These are phyloP conservation scores for Arctium lappa DNA, from an alignment of 129 eudicot species.

Conservation along the genomic window DNA sequence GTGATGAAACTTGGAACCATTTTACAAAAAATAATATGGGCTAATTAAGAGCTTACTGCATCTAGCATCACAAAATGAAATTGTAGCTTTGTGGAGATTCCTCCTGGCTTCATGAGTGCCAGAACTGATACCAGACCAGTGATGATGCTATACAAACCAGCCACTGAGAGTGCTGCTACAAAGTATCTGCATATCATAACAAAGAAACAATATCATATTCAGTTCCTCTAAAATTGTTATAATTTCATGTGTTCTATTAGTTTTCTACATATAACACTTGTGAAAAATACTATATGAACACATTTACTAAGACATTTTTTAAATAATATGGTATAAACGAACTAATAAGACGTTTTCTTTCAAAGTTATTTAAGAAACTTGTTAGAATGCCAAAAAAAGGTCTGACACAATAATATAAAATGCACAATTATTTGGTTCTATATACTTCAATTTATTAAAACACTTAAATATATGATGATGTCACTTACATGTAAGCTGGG, in stretches of 20 bases:
- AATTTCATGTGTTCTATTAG: too few species aligned
- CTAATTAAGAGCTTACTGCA: slow-evolving; percentile 47
- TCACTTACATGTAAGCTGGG: slow-evolving; percentile 75
- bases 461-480: too few species aligned
- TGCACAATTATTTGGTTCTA: too few species aligned
- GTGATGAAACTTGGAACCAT: background rate
- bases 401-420: too few species aligned
- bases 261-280: background rate
- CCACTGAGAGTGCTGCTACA: slow-evolving; percentile 59
- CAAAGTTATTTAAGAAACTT: background rate
- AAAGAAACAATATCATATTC: background rate
- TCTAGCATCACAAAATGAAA: slow-evolving; percentile 52
- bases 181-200: slow-evolving; percentile 58
- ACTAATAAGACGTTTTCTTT: too few species aligned
- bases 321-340: too few species aligned
- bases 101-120: slow-evolving; percentile 38
- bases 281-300: too few species aligned
- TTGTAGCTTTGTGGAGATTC: slow-evolving; percentile 28
- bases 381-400: background rate
- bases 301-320: too few species aligned
- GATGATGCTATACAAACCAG: slow-evolving; percentile 60
- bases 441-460: too few species aligned
- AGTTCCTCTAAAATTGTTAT: too few species aligned
- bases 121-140: slow-evolving; percentile 36
- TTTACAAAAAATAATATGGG: background rate